Percentiles rank a stretch among this genome's conserved stretches.
Evolutionary conservation across 2,329 filamentous ascomycete genomes (phyloP).

Genomic region (Neodidymelliopsis sp.): DNA sequence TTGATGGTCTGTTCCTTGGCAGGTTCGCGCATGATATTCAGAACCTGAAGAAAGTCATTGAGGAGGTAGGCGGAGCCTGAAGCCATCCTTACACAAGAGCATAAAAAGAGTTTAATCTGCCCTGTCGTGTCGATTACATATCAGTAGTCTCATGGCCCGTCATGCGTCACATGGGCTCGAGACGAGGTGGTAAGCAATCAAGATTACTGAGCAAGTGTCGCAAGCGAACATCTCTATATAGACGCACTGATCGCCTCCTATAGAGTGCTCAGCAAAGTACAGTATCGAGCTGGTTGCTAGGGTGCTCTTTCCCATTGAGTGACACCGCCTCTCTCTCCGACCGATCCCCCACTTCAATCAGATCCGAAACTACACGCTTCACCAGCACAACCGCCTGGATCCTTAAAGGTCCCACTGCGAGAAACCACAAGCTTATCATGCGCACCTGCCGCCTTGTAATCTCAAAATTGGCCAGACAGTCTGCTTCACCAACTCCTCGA

Average conservation of each 20-base stretch:
- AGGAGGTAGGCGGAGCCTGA: slow-evolving; percentile 66
- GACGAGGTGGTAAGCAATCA: slow-evolving; percentile 1
- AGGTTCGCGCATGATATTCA: slow-evolving; percentile 80
- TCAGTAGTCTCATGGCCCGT: not conserved
- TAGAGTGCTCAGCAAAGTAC: not conserved
- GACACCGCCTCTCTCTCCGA: too few species aligned
- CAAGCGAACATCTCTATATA: slow-evolving; percentile 1
- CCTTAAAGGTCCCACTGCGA: too few species aligned
- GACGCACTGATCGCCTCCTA: not conserved
- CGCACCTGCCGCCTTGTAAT: too few species aligned
- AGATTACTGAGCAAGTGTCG: slow-evolving; percentile 8
- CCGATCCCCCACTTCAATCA: too few species aligned
- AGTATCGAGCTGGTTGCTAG: not conserved
- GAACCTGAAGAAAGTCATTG: slow-evolving; percentile 74
- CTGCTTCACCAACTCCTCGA: too few species aligned
- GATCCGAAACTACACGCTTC: too few species aligned
- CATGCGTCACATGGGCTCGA: not conserved
- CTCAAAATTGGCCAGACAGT: too few species aligned
- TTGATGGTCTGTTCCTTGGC: slow-evolving; percentile 83
- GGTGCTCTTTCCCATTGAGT: slow-evolving; percentile 3
- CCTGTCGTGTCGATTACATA: not conserved
- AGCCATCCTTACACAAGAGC: not conserved
- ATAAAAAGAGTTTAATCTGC: not conserved
- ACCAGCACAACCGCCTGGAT: too few species aligned
- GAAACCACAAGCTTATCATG: too few species aligned